Evolutionary conservation across 2,329 filamentous ascomycete species (phyloP).

Genomic region (Neurospora sp.): DNA sequence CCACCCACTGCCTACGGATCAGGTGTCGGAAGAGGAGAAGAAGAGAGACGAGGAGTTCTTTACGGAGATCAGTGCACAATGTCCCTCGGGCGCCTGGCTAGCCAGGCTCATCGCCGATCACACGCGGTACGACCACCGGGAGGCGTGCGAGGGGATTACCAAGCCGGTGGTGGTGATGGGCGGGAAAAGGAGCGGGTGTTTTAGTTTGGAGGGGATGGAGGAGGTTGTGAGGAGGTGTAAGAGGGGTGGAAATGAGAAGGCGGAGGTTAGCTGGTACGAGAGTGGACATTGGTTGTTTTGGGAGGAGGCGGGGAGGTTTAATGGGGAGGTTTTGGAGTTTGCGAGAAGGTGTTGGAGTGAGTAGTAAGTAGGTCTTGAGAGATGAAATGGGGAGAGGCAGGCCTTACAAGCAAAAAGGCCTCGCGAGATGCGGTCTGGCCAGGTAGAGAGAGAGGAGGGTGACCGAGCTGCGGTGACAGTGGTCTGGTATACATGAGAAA

Average conservation of each 20-base stretch:
- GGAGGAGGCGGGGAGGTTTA: slow-evolving; percentile 29
- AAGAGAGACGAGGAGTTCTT: slow-evolving; percentile 27
- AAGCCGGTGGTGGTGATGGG: slow-evolving; percentile 28
- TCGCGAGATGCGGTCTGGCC: too few relatives aligned
- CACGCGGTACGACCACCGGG: slow-evolving; percentile 32
- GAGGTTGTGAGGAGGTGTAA: slow-evolving; percentile 26
- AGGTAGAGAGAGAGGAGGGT: too few relatives aligned
- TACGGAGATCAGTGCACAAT: slow-evolving; percentile 22
- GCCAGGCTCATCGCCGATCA: slow-evolving; percentile 29
- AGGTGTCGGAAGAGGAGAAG: slow-evolving; percentile 16
- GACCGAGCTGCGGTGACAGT: too few relatives aligned
- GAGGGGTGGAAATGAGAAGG: slow-evolving; percentile 16
- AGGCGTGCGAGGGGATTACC: slow-evolving; percentile 26
- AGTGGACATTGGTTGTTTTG: slow-evolving; percentile 32
- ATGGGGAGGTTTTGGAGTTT: slow-evolving; percentile 24
- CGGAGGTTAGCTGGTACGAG: slow-evolving; percentile 23
- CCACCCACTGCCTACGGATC: slow-evolving; percentile 16
- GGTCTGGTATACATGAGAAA: too few relatives aligned
- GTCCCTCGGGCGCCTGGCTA: slow-evolving; percentile 27
- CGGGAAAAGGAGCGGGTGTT: slow-evolving; percentile 28
- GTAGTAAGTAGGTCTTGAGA: not conserved
- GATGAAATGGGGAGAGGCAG: too few relatives aligned
- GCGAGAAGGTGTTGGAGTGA: slow-evolving; percentile 6
- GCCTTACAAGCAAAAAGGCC: too few relatives aligned
- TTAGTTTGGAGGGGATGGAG: slow-evolving; percentile 27